Percentiles rank a stretch among this genome's conserved stretches.
phyloP scores from a whole-genome alignment of 2,329 filamentous ascomycete species.

The Cryphonectria naterciae region DNA sequence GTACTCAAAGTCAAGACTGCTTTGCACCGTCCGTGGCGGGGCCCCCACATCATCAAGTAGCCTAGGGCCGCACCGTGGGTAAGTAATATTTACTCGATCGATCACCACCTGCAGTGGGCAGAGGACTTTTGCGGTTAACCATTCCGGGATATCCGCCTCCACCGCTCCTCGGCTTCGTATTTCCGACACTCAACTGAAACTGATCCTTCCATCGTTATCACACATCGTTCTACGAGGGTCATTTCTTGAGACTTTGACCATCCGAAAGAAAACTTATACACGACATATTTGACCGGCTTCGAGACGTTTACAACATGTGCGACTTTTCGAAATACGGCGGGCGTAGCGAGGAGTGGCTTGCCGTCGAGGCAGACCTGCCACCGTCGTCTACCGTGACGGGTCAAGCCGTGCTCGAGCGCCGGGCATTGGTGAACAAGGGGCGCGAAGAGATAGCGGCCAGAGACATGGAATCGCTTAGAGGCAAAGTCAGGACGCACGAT shows the following conservation, averaged over 20 bases:
- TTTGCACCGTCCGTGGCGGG: not conserved
- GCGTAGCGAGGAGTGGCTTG: conserved; percentile 12
- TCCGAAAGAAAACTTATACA: not conserved
- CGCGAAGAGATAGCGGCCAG: conserved; percentile 10
- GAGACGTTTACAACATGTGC: not conserved
- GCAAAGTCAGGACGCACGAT: conserved; percentile 41
- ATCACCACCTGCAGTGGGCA: not conserved
- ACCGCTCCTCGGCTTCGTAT: not conserved
- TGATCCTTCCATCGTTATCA: not conserved
- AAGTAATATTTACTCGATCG: not conserved
- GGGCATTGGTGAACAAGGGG: conserved; percentile 7
- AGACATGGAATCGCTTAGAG: conserved; percentile 25
- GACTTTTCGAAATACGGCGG: conserved; percentile 14
- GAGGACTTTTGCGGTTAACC: conserved; percentile 4
- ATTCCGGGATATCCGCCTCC: not conserved
- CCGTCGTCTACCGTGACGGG: not conserved
- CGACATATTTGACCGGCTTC: not conserved
- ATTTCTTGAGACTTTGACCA: not conserved
- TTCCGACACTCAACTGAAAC: not conserved
- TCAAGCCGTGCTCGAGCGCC: conserved; percentile 16
- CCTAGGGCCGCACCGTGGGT: not conserved
- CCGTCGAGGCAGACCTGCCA: conserved; percentile 13
- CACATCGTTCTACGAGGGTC: not conserved
- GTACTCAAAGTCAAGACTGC: not conserved
- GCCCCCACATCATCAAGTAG: not conserved